Conservation (phyloP, 495 filamentous ascomycete genomes). For the Daldinia loculata region DNA sequence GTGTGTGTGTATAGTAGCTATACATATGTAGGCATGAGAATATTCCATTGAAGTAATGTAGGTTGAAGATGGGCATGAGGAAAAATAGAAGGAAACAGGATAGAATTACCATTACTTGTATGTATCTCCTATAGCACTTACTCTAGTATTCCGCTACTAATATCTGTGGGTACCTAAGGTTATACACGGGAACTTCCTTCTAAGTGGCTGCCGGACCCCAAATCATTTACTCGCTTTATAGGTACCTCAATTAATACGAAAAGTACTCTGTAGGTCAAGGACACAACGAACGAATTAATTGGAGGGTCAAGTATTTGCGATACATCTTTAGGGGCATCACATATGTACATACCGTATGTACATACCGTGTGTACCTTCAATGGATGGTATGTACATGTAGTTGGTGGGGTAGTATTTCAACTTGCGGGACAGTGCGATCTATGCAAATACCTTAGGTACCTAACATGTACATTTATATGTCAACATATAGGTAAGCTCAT, state of each 20-base stretch:
- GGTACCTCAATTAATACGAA: background rate
- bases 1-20: background rate
- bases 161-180: background rate
- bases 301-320: background rate
- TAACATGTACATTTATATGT: background rate
- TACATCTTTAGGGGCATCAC: background rate
- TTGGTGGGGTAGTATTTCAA: background rate
- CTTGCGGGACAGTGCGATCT: background rate
- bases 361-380: background rate
- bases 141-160: background rate
- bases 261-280: background rate
- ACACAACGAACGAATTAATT: background rate
- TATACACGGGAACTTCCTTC: background rate
- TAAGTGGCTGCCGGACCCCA: background rate
- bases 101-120: background rate
- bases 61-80: background rate
- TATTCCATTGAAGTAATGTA: background rate
- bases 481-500: no score
- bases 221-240: background rate
- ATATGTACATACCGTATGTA: background rate
- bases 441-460: background rate
- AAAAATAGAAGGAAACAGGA: background rate
- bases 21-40: background rate
- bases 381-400: no score
- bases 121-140: background rate